phyloP scores from a whole-genome alignment of 257 asterid genomes.

The Fraxinus anomala region DNA sequence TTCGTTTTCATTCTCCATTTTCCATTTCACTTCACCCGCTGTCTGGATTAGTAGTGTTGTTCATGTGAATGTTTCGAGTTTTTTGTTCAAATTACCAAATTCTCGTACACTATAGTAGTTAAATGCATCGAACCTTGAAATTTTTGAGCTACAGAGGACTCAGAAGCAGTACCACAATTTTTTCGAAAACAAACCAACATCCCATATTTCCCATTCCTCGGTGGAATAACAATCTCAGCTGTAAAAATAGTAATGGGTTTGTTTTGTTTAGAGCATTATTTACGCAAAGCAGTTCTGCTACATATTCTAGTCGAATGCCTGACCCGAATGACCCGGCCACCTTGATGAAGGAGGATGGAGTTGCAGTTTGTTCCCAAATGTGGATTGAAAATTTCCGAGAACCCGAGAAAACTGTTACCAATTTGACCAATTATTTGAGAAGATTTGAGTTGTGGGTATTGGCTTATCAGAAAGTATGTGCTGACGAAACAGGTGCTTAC shows the following conservation, averaged over 20 bases:
- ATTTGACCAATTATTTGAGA: conserved; percentile 74
- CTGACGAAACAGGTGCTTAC: conserved; percentile 84
- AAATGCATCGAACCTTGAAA: conserved; percentile 56
- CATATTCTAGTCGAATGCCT: conserved; percentile 52
- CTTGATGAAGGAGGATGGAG: conserved; percentile 90
- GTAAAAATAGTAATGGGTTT: conserved; percentile 36
- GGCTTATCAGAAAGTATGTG: conserved; percentile 90
- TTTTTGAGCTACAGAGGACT: conserved; percentile 46
- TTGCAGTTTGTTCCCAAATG: conserved; percentile 77
- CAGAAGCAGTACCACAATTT: conserved; percentile 36
- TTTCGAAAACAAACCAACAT: conserved; percentile 25
- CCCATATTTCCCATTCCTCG: conserved; percentile 31
- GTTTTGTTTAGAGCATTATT: conserved; percentile 37
- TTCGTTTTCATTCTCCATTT: neutral
- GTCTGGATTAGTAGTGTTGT: neutral
- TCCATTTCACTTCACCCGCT: neutral
- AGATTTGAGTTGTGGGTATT: conserved; percentile 94
- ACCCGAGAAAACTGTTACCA: conserved; percentile 58
- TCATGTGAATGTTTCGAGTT: neutral
- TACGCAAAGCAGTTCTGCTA: conserved; percentile 46
- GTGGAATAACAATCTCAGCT: conserved; percentile 25
- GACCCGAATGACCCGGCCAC: conserved; percentile 91
- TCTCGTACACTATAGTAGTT: conserved; percentile 3
- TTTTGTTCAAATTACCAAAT: neutral
- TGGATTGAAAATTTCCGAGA: conserved; percentile 82